These are phyloP conservation scores for Yamadazyma songkhlaensis DNA, from an alignment of 1,139 yeast genomes.

Conservation along the genomic window DNA sequence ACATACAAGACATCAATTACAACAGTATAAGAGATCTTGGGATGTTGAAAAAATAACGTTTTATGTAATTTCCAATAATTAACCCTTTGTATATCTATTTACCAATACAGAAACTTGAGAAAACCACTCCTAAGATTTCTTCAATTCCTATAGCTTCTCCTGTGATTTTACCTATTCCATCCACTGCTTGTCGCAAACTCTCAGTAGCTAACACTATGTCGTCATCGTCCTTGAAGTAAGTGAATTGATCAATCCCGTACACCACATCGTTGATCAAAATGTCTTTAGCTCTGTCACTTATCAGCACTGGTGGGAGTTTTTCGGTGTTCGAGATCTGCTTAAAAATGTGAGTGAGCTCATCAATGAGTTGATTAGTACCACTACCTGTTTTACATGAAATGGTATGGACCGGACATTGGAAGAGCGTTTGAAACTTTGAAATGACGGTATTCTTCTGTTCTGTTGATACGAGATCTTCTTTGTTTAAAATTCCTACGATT, in stretches of 20 bases:
- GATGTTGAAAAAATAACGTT: slow-evolving; percentile 44
- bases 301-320: slow-evolving; percentile 57
- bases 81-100: slow-evolving; percentile 30
- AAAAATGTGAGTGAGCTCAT: slow-evolving; percentile 40
- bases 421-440: slow-evolving; percentile 2
- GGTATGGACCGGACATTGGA: slow-evolving; percentile 25
- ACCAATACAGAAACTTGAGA: slow-evolving; percentile 91
- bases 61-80: slow-evolving; percentile 22
- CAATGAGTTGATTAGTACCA: slow-evolving; percentile 52
- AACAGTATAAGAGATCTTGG: slow-evolving; percentile 48
- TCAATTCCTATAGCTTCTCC: slow-evolving; percentile 89
- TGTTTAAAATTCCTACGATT: slow-evolving; percentile 52
- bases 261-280: slow-evolving; percentile 70
- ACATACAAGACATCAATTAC: slow-evolving; percentile 48
- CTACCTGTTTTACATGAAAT: slow-evolving; percentile 62
- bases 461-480: slow-evolving; percentile 51
- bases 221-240: slow-evolving; percentile 44
- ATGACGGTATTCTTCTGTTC: slow-evolving; percentile 10
- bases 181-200: slow-evolving; percentile 68
- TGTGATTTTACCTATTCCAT: slow-evolving; percentile 88
- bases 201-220: slow-evolving; percentile 86
- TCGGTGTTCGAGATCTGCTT: slow-evolving; percentile 48
- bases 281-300: slow-evolving; percentile 76
- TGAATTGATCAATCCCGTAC: slow-evolving; percentile 65
- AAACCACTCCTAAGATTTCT: slow-evolving; percentile 87